These are phyloP conservation scores for Hymenoscyphus occultus DNA, from an alignment of 2,329 filamentous ascomycete species.

Conservation along the genomic window DNA sequence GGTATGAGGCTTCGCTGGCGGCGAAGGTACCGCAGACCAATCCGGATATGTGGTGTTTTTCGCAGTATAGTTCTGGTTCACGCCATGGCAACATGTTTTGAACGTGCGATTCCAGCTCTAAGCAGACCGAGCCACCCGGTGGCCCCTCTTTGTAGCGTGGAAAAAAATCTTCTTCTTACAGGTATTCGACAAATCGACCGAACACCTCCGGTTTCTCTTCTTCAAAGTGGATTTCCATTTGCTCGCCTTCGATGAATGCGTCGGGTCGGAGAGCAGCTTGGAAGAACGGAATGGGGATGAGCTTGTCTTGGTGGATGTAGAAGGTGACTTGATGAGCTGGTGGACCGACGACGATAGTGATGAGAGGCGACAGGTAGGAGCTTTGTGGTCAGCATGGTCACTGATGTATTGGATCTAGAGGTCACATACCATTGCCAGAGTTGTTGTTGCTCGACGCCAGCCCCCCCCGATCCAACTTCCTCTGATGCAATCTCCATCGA, in stretches of 20 bases:
- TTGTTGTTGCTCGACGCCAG: neutral
- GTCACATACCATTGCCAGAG: neutral
- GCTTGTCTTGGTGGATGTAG: neutral
- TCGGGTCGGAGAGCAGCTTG: neutral
- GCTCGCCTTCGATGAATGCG: neutral
- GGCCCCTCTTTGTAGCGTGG: neutral
- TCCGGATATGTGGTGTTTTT: neutral
- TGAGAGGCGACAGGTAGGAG: neutral
- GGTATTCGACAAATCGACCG: neutral
- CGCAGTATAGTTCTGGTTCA: neutral
- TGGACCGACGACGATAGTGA: neutral
- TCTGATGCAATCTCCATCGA: too few species aligned
- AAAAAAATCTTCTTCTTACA: constrained; percentile 3
- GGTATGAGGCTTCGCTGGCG: neutral
- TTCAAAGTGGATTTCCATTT: constrained; percentile 4
- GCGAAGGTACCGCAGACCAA: neutral
- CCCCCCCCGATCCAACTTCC: neutral
- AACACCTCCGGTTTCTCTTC: neutral
- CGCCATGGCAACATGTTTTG: neutral
- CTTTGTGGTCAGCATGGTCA: neutral
- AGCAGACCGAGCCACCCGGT: neutral
- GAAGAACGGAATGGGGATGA: constrained; percentile 8
- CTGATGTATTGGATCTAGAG: neutral
- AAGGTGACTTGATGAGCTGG: neutral
- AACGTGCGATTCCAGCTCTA: neutral